These are phyloP conservation scores for Phylloporus rhodoxanthus DNA, from an alignment of 768 basidiomycete species.

Conservation along the genomic window DNA sequence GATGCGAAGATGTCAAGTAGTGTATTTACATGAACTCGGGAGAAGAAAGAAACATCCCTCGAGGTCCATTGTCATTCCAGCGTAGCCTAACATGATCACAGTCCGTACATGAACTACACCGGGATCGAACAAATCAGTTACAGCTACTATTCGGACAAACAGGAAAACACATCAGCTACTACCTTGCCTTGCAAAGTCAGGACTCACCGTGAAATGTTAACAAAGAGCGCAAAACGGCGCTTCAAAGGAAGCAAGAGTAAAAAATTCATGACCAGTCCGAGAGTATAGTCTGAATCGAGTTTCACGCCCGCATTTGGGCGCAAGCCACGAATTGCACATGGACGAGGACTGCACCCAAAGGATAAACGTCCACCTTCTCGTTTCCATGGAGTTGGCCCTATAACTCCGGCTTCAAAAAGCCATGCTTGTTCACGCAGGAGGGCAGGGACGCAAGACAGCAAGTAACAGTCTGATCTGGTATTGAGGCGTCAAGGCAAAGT, in stretches of 20 bases:
- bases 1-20: too few relatives aligned
- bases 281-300: constrained; percentile 12
- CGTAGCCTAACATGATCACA: too few relatives aligned
- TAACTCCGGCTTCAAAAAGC: not conserved
- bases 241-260: constrained; percentile 15
- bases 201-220: not conserved
- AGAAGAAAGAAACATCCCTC: too few relatives aligned
- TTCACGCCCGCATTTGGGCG: constrained; percentile 6
- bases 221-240: not conserved
- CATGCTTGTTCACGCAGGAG: not conserved
- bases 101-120: too few relatives aligned
- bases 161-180: not conserved
- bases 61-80: too few relatives aligned
- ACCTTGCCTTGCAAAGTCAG: not conserved
- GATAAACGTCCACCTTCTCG: constrained; percentile 5
- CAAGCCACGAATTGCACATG: constrained; percentile 14
- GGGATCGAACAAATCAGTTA: too few relatives aligned
- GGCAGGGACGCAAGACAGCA: too few relatives aligned
- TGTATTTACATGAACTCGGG: too few relatives aligned
- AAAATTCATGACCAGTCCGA: constrained; percentile 14
- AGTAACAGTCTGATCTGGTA: too few relatives aligned
- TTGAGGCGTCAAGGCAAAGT: not conserved
- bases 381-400: constrained; percentile 3
- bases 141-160: too few relatives aligned
- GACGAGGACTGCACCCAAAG: not conserved